phyloP scores from a whole-genome alignment of 2,329 filamentous ascomycete genomes.

The Monilinia aucupariae region DNA sequence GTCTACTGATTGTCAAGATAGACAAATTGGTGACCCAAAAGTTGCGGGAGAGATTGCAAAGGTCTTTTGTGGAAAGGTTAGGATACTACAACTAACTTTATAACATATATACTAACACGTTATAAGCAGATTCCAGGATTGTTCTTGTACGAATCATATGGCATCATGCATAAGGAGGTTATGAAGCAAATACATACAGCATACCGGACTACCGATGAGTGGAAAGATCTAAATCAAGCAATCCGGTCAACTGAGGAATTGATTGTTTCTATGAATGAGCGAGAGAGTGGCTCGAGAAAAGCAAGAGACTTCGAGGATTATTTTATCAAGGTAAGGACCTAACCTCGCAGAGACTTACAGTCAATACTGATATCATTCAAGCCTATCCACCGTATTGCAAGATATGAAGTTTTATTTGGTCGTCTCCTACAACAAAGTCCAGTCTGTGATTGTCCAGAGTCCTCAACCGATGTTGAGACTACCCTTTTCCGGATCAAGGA shows the following conservation, averaged over 20 bases:
- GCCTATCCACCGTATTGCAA: slow-evolving; percentile 89
- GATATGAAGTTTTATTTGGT: slow-evolving; percentile 80
- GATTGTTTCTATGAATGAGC: slow-evolving; percentile 62
- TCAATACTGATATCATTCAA: slow-evolving; percentile 36
- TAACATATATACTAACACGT: not conserved
- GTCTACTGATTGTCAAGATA: slow-evolving; percentile 41
- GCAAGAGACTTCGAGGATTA: slow-evolving; percentile 79
- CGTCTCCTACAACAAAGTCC: slow-evolving; percentile 80
- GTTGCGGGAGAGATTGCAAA: slow-evolving; percentile 56
- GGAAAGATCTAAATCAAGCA: slow-evolving; percentile 76
- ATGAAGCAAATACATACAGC: slow-evolving; percentile 68
- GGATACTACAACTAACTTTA: not conserved
- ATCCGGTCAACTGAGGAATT: slow-evolving; percentile 77
- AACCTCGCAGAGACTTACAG: not conserved
- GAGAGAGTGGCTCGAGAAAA: slow-evolving; percentile 60
- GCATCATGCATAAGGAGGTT: slow-evolving; percentile 82
- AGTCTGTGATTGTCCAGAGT: slow-evolving; percentile 75
- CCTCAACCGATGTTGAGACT: slow-evolving; percentile 73
- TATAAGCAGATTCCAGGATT: slow-evolving; percentile 66
- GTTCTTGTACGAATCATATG: slow-evolving; percentile 86
- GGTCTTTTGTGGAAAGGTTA: slow-evolving; percentile 55
- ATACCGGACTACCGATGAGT: slow-evolving; percentile 63
- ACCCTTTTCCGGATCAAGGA: slow-evolving; percentile 66
- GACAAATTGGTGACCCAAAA: slow-evolving; percentile 50
- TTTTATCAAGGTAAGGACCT: slow-evolving; percentile 67